A percentile compares a stretch with the other conserved stretches of the same genome.
phyloP scores from a whole-genome alignment of 164 flowering plant genomes.

The grape (Vitis vinifera) region ASM3070453v1 NC_081821.1:838501-839000 shows the following conservation, averaged over 20 bases:
- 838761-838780: slow-evolving; percentile 38
- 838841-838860: too few species aligned
- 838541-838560: not conserved
- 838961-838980: too few species aligned
- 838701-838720: slow-evolving; percentile 18
- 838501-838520: not conserved
- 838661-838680: slow-evolving; percentile 4
- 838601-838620: not conserved
- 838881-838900: too few species aligned
- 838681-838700: slow-evolving; percentile 4
- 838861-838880: too few species aligned
- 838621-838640: not conserved
- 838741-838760: slow-evolving; percentile 22
- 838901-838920: too few species aligned
- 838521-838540: not conserved
- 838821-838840: not conserved
- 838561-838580: not conserved
- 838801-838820: slow-evolving; percentile 59
- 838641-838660: not conserved
- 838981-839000: too few species aligned
- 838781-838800: slow-evolving; percentile 82
- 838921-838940: too few species aligned
- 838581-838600: not conserved
- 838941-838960: too few species aligned
- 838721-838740: slow-evolving; percentile 21